These are phyloP conservation scores for Rhizoclosmatium sp. DNA, from an alignment of 192 early-diverging fungal genomes.

Conservation along the genomic window DNA sequence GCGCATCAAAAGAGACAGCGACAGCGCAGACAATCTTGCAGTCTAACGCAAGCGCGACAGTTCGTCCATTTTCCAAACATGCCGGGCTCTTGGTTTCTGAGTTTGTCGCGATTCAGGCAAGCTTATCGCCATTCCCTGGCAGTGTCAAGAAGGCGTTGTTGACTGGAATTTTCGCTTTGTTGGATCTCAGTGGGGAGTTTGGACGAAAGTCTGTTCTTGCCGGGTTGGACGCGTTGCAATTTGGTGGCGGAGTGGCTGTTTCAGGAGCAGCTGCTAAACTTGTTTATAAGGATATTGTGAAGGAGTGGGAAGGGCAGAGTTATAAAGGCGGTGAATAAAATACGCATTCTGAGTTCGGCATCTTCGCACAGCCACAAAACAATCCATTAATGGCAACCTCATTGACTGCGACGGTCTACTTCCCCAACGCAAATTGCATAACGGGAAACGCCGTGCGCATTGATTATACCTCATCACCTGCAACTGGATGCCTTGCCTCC, in stretches of 20 bases:
- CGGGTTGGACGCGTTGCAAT: constrained; percentile 53
- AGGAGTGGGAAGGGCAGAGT: constrained; percentile 44
- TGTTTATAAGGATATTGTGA: constrained; percentile 49
- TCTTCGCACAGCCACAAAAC: too few species aligned
- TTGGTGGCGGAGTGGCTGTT: not conserved
- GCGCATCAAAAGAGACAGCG: constrained; percentile 20
- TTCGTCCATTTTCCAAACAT: constrained; percentile 48
- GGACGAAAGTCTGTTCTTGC: constrained; percentile 73
- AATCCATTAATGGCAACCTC: too few species aligned
- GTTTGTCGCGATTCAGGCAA: constrained; percentile 65
- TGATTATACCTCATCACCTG: too few species aligned
- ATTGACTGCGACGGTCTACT: too few species aligned
- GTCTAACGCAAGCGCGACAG: constrained; percentile 44
- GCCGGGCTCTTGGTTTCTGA: constrained; percentile 54
- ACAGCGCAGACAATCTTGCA: constrained; percentile 64
- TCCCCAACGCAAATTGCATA: too few species aligned
- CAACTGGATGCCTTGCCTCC: too few species aligned
- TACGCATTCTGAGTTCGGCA: too few species aligned
- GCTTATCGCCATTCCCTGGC: constrained; percentile 33
- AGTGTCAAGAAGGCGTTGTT: constrained; percentile 53
- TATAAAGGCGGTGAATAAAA: constrained; percentile 1
- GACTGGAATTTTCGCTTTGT: constrained; percentile 64
- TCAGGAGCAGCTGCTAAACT: constrained; percentile 26
- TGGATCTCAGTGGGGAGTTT: constrained; percentile 71
- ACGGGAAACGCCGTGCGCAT: too few species aligned